phyloP scores from a whole-genome alignment of 2,329 filamentous ascomycete species.

The Proliferodiscus dingleyae region DNA sequence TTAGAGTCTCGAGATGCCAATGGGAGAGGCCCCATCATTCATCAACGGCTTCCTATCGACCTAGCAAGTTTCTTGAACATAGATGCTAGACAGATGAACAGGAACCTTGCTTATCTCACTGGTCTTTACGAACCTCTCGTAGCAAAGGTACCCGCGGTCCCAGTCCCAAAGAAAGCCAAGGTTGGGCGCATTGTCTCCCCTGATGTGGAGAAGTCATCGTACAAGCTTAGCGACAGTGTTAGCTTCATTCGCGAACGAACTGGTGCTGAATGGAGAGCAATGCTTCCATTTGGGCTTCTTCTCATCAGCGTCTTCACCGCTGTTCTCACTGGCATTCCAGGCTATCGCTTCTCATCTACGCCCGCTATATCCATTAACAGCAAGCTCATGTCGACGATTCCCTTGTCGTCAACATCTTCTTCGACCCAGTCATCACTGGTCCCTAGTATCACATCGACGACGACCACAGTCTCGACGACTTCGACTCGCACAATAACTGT shows the following conservation, averaged over 20 bases:
- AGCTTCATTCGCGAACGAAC: slow-evolving; percentile 17
- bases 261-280: slow-evolving; percentile 21
- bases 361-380: slow-evolving; percentile 31
- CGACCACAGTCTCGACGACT: slow-evolving; percentile 24
- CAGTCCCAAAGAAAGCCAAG: slow-evolving; percentile 9
- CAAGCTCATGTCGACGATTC: slow-evolving; percentile 26
- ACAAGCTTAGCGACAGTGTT: slow-evolving; percentile 15
- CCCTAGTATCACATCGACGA: slow-evolving; percentile 19
- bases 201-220: slow-evolving; percentile 21
- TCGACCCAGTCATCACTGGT: slow-evolving; percentile 14
- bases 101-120: slow-evolving; percentile 47
- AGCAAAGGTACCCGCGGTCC: not conserved
- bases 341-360: slow-evolving; percentile 18
- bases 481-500: slow-evolving; percentile 31
- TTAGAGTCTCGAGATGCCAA: slow-evolving; percentile 39
- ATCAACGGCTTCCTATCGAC: slow-evolving; percentile 44
- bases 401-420: slow-evolving; percentile 22
- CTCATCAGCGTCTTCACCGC: slow-evolving; percentile 22
- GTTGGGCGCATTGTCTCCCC: slow-evolving; percentile 5
- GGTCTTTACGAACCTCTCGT: slow-evolving; percentile 27
- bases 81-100: slow-evolving; percentile 49
- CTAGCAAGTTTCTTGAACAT: slow-evolving; percentile 45
- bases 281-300: slow-evolving; percentile 23
- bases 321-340: slow-evolving; percentile 18
- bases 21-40: slow-evolving; percentile 31